Conservation (phyloP, 2,329 filamentous ascomycete genomes). For the Aspergillus sp. region DNA sequence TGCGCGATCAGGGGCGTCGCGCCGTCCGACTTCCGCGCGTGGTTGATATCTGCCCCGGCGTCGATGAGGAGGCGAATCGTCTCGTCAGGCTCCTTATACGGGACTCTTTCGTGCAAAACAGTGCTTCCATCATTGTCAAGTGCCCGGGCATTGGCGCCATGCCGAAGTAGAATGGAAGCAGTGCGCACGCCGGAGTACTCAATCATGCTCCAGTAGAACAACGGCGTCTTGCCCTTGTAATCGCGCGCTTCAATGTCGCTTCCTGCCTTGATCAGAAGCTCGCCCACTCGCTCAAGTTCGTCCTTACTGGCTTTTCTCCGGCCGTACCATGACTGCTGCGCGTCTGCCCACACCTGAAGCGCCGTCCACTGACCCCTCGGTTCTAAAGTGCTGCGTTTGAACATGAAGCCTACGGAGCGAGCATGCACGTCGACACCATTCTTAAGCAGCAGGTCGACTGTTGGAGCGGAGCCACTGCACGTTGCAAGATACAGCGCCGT, state of each 20-base stretch:
- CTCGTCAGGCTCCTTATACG: background rate
- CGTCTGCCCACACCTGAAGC: constrained; percentile 6
- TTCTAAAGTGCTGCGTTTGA: background rate
- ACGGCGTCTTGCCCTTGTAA: background rate
- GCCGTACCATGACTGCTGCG: background rate
- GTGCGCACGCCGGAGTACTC: background rate
- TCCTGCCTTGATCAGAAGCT: constrained; percentile 1
- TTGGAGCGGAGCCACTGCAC: background rate
- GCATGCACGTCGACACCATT: background rate
- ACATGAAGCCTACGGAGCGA: background rate
- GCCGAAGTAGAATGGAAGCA: background rate
- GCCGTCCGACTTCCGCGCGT: background rate
- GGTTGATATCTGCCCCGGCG: constrained; percentile 4
- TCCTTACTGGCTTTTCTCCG: background rate
- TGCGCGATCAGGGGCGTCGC: background rate
- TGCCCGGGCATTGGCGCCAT: constrained; percentile 1
- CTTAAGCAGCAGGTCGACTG: background rate
- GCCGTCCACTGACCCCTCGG: background rate
- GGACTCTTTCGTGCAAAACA: background rate
- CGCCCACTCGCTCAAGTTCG: background rate
- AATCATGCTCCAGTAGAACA: background rate
- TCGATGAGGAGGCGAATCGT: background rate
- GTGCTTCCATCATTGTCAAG: background rate
- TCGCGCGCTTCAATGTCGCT: constrained; percentile 4
- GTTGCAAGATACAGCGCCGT: background rate